These are phyloP conservation scores for Kodamaea sagamina DNA, from an alignment of 805 yeast genomes.

Conservation along the genomic window DNA sequence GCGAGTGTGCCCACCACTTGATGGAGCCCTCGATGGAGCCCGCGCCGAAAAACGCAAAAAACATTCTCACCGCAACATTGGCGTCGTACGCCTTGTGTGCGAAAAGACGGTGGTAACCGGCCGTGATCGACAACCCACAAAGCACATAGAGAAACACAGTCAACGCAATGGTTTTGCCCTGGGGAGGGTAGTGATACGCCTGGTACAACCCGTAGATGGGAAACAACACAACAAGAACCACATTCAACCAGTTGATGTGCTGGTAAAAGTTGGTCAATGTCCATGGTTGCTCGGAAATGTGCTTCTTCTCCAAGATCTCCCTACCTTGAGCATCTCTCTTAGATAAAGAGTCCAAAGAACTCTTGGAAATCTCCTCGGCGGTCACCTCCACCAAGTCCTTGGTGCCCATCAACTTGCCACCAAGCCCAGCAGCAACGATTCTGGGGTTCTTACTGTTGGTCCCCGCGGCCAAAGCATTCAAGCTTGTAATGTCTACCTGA, in stretches of 20 bases:
- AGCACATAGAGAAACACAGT: conserved; percentile 54
- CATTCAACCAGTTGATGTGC: conserved; percentile 79
- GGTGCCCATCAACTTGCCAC: conserved; percentile 81
- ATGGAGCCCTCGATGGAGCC: conserved; percentile 83
- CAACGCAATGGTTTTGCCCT: conserved; percentile 52
- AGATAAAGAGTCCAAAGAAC: conserved; percentile 45
- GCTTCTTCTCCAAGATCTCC: conserved; percentile 45
- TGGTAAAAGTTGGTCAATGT: conserved; percentile 68
- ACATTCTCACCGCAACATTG: conserved; percentile 57
- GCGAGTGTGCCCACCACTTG: conserved; percentile 89
- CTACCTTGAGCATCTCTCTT: conserved; percentile 35
- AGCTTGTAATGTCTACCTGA: conserved; percentile 60
- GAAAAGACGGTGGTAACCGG: conserved; percentile 82
- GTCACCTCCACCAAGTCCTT: conserved; percentile 68
- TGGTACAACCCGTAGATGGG: conserved; percentile 56
- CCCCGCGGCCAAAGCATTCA: conserved; percentile 82
- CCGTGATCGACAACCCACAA: conserved; percentile 77
- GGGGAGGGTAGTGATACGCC: conserved; percentile 51
- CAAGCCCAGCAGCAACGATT: conserved; percentile 75
- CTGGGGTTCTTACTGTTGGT: conserved; percentile 68
- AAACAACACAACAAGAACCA: conserved; percentile 60
- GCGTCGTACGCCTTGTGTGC: conserved; percentile 75
- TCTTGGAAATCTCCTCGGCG: conserved; percentile 60
- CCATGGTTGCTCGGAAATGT: conserved; percentile 81
- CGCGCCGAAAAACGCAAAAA: conserved; percentile 78